Evolutionary conservation across 371 early-diverging fungal species (phyloP), one percentile per base, ranked within the genome.

Genomic region (Rhizopus stolonifer): DNA sequence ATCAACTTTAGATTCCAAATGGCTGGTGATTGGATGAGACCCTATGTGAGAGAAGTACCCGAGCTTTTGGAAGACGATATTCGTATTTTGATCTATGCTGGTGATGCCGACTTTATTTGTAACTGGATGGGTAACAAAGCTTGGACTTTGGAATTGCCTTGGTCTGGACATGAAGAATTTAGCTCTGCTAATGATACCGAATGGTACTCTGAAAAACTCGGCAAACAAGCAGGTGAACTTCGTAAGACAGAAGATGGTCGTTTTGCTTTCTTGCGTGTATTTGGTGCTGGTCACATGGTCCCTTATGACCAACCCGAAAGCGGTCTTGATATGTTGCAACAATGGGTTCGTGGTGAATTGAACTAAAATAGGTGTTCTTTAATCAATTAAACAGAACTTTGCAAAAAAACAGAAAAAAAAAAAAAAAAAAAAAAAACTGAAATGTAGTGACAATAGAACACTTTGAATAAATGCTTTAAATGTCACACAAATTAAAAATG

Each of bases 51-150:
- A 19, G 73, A 82, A 59, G 61, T 96, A 0, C 89, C 93, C 4
- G 74, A 74, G 6, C 69, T 95, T 44, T 81, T 96, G 45, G 90
- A 91, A 49, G 83, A 81, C 44, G 89, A 88, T 38, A 78, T 95
- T 62, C 75, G 82, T 14, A 80, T 95, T 10, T 71, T 96, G 53
- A 68, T 96, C 46, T 96, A 95, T 71, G 91, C 93, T 56, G 97
- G 97, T 48, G 84, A 89, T 59, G 88, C 88, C 4, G 91, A 90
- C 64, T 89, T 79, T 58, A 89, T 90, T 46, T 91, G 93, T 79
- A 92, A 92, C 70, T 94, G 94, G 93, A 85, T 90, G 62, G 95
- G 95, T 47, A 95, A 93, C 83, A 91, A 91, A 79, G 94, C 92
- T 2, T 95, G 94, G 94, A 74, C 90, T 7, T 52, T 84, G 32